Percentiles rank a stretch among this genome's conserved stretches.
phyloP scores from a whole-genome alignment of 768 basidiomycete genomes.

The Kwoniella sp. region DNA sequence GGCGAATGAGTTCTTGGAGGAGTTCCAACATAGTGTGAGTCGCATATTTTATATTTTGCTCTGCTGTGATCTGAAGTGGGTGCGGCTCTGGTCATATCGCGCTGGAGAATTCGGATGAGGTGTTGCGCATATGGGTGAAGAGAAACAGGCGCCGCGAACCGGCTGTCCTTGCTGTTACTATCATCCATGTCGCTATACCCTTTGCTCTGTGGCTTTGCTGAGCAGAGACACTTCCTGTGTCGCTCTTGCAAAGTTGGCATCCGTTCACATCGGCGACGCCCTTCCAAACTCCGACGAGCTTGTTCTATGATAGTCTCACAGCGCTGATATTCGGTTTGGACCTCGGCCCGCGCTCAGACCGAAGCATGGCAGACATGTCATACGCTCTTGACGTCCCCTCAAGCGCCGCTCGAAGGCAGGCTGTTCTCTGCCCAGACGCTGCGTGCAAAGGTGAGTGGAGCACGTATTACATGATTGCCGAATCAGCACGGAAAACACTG shows the following conservation, averaged over 20 bases:
- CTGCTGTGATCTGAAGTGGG: not conserved
- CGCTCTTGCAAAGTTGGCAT: no score
- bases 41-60: not conserved
- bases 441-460: slow-evolving; percentile 75
- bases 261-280: no score
- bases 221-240: no score
- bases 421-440: slow-evolving; percentile 97
- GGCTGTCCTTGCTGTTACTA: no score
- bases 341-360: slow-evolving; percentile 66
- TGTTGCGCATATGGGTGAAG: no score
- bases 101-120: not conserved
- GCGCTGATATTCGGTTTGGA: not conserved
- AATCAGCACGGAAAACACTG: no score
- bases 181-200: no score
- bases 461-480: no score
- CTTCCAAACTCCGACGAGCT: no score
- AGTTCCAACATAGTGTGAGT: slow-evolving; percentile 99
- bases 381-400: slow-evolving; percentile 77
- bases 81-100: not conserved
- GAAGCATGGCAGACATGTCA: slow-evolving; percentile 98
- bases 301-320: not conserved
- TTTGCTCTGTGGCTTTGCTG: no score
- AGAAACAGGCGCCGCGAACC: no score
- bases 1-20: slow-evolving; percentile 94
- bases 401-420: slow-evolving; percentile 76